Percentiles rank a stretch among this genome's conserved stretches.
Evolutionary conservation across 2,329 filamentous ascomycete species (phyloP).

Genomic region (Penicillium griseofulvum): DNA sequence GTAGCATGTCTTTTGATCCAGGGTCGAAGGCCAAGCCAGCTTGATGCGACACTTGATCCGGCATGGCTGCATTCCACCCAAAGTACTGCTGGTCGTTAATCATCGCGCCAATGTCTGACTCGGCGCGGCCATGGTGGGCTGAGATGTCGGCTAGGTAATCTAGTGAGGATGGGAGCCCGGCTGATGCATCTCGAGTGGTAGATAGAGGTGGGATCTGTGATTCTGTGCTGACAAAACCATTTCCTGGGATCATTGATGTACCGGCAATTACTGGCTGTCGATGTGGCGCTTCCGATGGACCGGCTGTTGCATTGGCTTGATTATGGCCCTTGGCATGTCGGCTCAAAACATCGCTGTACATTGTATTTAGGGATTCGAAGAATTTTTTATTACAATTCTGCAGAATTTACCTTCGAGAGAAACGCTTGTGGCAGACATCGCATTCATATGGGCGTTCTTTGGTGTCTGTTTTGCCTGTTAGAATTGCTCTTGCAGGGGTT

Average conservation of each 20-base stretch:
- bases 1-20: constrained; percentile 33
- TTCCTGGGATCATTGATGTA: constrained; percentile 10
- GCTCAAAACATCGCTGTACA: constrained; percentile 49
- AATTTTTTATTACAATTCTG: neutral
- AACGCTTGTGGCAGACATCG: constrained; percentile 54
- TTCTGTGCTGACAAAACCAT: constrained; percentile 14
- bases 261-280: constrained; percentile 21
- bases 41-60: constrained; percentile 23
- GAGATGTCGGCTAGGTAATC: constrained; percentile 42
- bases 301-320: constrained; percentile 13
- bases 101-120: constrained; percentile 28
- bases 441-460: constrained; percentile 56
- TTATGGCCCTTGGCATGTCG: constrained; percentile 54
- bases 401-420: constrained; percentile 50
- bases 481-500: neutral
- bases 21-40: constrained; percentile 24
- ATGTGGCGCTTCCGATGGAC: constrained; percentile 27
- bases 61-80: constrained; percentile 30
- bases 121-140: constrained; percentile 33
- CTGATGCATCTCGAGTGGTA: constrained; percentile 26
- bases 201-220: constrained; percentile 14
- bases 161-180: constrained; percentile 37
- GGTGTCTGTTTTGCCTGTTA: constrained; percentile 44
- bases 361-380: constrained; percentile 10
- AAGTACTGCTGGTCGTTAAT: constrained; percentile 32